Evolutionary conservation across 1,284 basidiomycete species (phyloP).

Genomic region (Fomitopsis palustris): DNA sequence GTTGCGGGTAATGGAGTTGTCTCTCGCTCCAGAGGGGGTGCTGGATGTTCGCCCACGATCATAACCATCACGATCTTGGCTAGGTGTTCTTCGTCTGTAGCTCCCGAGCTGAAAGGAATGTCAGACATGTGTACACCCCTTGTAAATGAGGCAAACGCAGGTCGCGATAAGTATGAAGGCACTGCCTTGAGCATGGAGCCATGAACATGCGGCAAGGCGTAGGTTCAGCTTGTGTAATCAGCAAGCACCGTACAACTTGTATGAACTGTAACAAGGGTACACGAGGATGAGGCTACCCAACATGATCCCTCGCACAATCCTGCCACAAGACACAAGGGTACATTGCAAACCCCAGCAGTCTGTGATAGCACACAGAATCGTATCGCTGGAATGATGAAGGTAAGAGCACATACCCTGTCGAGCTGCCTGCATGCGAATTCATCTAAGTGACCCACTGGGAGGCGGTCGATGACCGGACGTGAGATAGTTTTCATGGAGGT

Average conservation of each 20-base stretch:
- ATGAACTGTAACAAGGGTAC: not conserved
- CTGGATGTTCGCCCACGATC: slow-evolving; percentile 12
- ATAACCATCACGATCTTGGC: slow-evolving; percentile 12
- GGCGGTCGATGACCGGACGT: slow-evolving; percentile 77
- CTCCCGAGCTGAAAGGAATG: slow-evolving; percentile 40
- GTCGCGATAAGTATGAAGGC: not conserved
- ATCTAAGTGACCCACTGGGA: slow-evolving; percentile 78
- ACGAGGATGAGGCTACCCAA: not conserved
- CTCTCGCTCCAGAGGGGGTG: slow-evolving; percentile 17
- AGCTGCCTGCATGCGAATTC: slow-evolving; percentile 87
- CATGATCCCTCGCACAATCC: not conserved
- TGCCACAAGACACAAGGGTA: not conserved
- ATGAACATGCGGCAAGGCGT: too few relatives aligned
- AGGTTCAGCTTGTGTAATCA: too few relatives aligned
- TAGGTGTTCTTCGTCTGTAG: slow-evolving; percentile 38
- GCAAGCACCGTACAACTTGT: too few relatives aligned
- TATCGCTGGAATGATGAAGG: not conserved
- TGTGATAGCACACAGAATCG: not conserved
- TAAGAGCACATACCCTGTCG: slow-evolving; percentile 55
- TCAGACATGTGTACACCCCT: not conserved
- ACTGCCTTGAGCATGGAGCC: not conserved
- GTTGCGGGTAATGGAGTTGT: slow-evolving; percentile 23
- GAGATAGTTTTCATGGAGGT: slow-evolving; percentile 82
- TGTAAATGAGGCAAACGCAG: not conserved
- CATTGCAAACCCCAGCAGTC: not conserved